A percentile compares a stretch with the other conserved stretches of the same genome.
Evolutionary conservation across 257 asterid species (phyloP).

Genomic region (Forsythia viridissima): DNA sequence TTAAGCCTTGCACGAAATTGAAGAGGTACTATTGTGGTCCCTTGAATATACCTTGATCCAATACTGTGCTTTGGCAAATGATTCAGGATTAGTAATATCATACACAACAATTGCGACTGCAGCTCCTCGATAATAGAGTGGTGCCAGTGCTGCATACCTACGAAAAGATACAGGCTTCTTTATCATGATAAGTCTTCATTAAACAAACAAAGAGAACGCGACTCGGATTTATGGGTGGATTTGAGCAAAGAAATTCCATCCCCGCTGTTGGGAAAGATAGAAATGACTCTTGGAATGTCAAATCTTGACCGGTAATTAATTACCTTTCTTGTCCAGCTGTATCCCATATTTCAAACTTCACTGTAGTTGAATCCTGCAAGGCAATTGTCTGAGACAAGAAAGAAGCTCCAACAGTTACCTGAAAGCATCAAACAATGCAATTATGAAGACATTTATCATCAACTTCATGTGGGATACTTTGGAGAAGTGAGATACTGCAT

Average conservation of each 20-base stretch:
- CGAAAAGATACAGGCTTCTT: slow-evolving; percentile 15
- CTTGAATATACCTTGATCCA: slow-evolving; percentile 75
- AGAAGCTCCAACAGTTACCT: slow-evolving; percentile 95
- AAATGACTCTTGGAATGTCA: slow-evolving; percentile 6
- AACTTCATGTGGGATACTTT: background rate
- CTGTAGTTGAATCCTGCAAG: slow-evolving; percentile 92
- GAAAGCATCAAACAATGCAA: slow-evolving; percentile 27
- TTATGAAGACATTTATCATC: slow-evolving; percentile 10
- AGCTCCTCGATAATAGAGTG: slow-evolving; percentile 89
- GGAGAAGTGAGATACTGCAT: background rate
- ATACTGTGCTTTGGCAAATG: slow-evolving; percentile 79
- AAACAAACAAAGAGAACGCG: slow-evolving; percentile 7
- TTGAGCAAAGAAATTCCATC: background rate
- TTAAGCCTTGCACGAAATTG: background rate
- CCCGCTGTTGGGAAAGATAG: background rate
- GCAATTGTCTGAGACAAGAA: slow-evolving; percentile 97
- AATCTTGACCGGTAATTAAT: background rate
- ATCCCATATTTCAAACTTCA: slow-evolving; percentile 99
- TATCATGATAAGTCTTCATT: slow-evolving; percentile 4
- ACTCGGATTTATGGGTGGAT: background rate
- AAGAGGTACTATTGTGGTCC: background rate
- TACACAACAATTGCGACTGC: slow-evolving; percentile 85
- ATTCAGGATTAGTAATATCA: slow-evolving; percentile 92
- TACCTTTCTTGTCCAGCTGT: slow-evolving; percentile 99
- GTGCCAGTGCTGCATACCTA: slow-evolving; percentile 90